Evolutionary conservation across 2,329 filamentous ascomycete species (phyloP).

Genomic region (Monosporascus sp.): DNA sequence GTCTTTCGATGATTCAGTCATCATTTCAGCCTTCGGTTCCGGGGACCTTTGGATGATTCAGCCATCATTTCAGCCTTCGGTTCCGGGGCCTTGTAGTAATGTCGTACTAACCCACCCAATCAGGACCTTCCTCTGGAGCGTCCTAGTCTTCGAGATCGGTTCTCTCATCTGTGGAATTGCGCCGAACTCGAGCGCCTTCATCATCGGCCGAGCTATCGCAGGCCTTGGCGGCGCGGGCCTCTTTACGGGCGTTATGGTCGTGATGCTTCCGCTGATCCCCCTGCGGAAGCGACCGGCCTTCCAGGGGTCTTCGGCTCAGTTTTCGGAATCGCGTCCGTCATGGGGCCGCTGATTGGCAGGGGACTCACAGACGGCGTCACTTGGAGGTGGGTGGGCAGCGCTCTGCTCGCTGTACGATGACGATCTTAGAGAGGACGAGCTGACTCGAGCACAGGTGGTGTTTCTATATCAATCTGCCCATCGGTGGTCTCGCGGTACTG

Average conservation of each 20-base stretch:
- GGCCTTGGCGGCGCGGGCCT: constrained; percentile 52
- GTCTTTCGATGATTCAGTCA: too few relatives aligned
- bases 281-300: constrained; percentile 56
- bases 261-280: constrained; percentile 53
- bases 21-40: too few relatives aligned
- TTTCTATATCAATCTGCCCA: constrained; percentile 54
- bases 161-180: constrained; percentile 48
- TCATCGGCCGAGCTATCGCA: constrained; percentile 51
- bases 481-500: constrained; percentile 45
- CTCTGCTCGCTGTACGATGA: too few relatives aligned
- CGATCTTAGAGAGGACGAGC: neutral
- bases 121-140: constrained; percentile 39
- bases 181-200: constrained; percentile 47
- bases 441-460: constrained; percentile 34
- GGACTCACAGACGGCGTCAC: constrained; percentile 42
- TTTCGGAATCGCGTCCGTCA: constrained; percentile 49
- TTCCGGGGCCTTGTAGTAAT: too few relatives aligned
- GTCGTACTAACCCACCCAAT: neutral
- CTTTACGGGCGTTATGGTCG: constrained; percentile 51
- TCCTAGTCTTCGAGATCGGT: constrained; percentile 49
- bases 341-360: constrained; percentile 49
- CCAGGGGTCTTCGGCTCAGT: constrained; percentile 50
- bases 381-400: constrained; percentile 35
- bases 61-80: too few relatives aligned
- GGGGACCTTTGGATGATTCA: too few relatives aligned